These are phyloP conservation scores for Cutaneotrichosporon daszewskae DNA, from an alignment of 1,284 basidiomycete genomes.

Conservation along the genomic window DNA sequence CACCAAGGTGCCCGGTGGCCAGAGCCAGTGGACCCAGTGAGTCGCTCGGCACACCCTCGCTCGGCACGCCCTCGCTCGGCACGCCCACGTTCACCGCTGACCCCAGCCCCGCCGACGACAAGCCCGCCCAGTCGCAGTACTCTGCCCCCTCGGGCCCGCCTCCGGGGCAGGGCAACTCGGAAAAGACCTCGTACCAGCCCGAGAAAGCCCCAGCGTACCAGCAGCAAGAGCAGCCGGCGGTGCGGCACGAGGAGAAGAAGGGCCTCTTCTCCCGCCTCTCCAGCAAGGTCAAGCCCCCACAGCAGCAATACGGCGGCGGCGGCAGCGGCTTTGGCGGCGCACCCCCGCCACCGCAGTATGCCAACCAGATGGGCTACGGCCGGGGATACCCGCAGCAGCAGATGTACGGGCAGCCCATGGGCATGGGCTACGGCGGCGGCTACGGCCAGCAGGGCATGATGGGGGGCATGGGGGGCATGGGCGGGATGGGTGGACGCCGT, in stretches of 20 bases:
- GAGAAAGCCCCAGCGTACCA: not conserved
- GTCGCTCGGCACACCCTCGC: slow-evolving; percentile 7
- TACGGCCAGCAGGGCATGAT: slow-evolving; percentile 16
- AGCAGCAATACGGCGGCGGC: slow-evolving; percentile 22
- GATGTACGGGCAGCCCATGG: slow-evolving; percentile 5
- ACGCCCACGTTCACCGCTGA: not conserved
- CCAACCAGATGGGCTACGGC: slow-evolving; percentile 20
- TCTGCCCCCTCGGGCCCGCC: slow-evolving; percentile 40
- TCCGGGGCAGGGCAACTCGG: slow-evolving; percentile 17
- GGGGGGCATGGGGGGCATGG: slow-evolving; percentile 14
- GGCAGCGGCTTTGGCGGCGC: too few species aligned
- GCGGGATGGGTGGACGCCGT: slow-evolving; percentile 16
- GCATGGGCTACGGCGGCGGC: slow-evolving; percentile 11
- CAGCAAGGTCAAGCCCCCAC: slow-evolving; percentile 19
- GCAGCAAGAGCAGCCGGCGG: slow-evolving; percentile 5
- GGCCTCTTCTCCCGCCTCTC: slow-evolving; percentile 39
- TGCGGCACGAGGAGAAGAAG: slow-evolving; percentile 18
- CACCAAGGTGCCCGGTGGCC: slow-evolving; percentile 40
- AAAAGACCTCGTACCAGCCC: slow-evolving; percentile 9
- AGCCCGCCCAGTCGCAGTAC: slow-evolving; percentile 18
- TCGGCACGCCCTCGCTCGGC: not conserved
- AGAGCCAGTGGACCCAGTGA: slow-evolving; percentile 47
- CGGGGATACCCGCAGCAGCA: slow-evolving; percentile 23
- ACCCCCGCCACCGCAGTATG: too few species aligned
- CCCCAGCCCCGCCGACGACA: slow-evolving; percentile 41